These are phyloP conservation scores for Metarhizium sp. DNA, from an alignment of 2,329 filamentous ascomycete genomes.

Conservation along the genomic window DNA sequence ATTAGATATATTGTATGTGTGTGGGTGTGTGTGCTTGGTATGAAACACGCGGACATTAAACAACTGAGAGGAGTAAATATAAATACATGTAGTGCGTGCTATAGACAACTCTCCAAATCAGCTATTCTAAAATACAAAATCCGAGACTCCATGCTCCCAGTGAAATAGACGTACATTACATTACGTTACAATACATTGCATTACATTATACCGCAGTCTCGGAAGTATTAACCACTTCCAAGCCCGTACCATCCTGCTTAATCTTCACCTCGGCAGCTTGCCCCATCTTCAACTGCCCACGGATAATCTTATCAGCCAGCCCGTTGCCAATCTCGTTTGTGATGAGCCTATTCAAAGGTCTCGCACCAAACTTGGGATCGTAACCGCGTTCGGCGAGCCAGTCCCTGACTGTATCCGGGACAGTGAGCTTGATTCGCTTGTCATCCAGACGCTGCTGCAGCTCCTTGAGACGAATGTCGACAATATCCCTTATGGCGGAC, in stretches of 20 bases:
- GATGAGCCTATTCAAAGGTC: constrained; percentile 85
- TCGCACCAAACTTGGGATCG: constrained; percentile 81
- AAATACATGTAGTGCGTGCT: background rate
- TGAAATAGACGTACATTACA: background rate
- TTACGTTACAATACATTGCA: background rate
- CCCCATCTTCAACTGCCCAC: constrained; percentile 68
- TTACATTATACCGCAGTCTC: constrained; percentile 1
- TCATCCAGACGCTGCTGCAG: constrained; percentile 77
- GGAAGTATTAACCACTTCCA: constrained; percentile 36
- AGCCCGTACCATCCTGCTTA: constrained; percentile 48
- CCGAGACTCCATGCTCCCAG: background rate
- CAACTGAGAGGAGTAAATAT: background rate
- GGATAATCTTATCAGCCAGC: constrained; percentile 85
- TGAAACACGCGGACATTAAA: background rate
- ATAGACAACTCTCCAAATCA: too few species aligned
- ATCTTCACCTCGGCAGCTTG: constrained; percentile 64
- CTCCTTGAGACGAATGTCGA: constrained; percentile 83
- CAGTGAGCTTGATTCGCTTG: constrained; percentile 67
- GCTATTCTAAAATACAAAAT: background rate
- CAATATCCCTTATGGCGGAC: constrained; percentile 76
- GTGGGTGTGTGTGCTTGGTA: background rate
- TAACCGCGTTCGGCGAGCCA: constrained; percentile 90
- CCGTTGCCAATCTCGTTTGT: constrained; percentile 82
- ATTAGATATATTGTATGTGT: background rate
- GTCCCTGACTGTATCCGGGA: constrained; percentile 61